phyloP scores from a whole-genome alignment of 2,329 filamentous ascomycete genomes.

The Trichoderma atrobrunneum region DNA sequence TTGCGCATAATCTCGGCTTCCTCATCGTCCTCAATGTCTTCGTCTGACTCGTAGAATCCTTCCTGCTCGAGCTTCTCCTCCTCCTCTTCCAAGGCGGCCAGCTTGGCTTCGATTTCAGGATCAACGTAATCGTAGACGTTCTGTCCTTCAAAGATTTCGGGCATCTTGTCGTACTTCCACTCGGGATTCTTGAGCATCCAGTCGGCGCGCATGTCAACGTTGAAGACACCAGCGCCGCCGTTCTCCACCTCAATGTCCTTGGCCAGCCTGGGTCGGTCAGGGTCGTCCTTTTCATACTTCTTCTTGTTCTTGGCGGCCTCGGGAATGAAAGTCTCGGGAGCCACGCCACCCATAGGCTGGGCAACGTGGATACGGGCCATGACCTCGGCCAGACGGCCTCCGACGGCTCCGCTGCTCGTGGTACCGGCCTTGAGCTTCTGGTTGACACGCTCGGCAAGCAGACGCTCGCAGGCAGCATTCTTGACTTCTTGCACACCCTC shows the following conservation, averaged over 20 bases:
- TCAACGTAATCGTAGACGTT: constrained; percentile 98
- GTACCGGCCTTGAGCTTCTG: constrained; percentile 95
- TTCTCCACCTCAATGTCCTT: constrained; percentile 88
- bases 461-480: constrained; percentile 87
- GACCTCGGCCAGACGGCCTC: constrained; percentile 82
- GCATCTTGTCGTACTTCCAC: constrained; percentile 96
- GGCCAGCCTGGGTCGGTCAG: constrained; percentile 76
- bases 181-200: constrained; percentile 84
- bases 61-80: constrained; percentile 89
- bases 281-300: constrained; percentile 89
- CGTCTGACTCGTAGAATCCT: constrained; percentile 88
- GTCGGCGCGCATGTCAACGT: constrained; percentile 84
- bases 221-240: constrained; percentile 94
- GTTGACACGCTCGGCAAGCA: constrained; percentile 88
- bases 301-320: constrained; percentile 75
- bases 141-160: constrained; percentile 90
- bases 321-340: constrained; percentile 81
- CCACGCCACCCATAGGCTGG: constrained; percentile 78
- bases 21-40: constrained; percentile 79
- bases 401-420: constrained; percentile 69
- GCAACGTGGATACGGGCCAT: constrained; percentile 95
- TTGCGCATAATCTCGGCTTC: constrained; percentile 86
- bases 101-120: constrained; percentile 91
- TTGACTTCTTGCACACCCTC: constrained; percentile 94
- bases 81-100: constrained; percentile 88